Evolutionary conservation across 2,329 filamentous ascomycete species (phyloP).

Genomic region (Mariannaea elegans): DNA sequence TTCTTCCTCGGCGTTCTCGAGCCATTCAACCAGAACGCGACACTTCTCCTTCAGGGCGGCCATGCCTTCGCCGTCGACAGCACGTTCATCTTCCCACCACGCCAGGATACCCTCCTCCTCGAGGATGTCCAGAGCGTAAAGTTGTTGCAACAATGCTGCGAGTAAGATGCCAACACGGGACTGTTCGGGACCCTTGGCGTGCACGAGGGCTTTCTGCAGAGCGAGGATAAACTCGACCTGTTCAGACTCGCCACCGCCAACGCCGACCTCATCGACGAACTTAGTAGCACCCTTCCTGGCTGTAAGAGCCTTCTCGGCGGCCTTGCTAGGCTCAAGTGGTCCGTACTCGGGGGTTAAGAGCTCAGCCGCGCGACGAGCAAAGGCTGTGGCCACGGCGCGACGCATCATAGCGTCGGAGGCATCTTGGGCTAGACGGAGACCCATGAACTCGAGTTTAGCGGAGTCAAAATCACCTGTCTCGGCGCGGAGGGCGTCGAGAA

Average conservation of each 20-base stretch:
- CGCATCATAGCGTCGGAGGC: conserved; percentile 91
- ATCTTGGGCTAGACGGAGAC: conserved; percentile 88
- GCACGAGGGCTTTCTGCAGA: conserved; percentile 80
- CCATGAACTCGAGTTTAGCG: conserved; percentile 89
- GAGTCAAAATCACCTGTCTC: conserved; percentile 81
- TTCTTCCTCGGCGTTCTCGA: conserved; percentile 80
- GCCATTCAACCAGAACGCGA: conserved; percentile 82
- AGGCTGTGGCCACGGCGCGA: conserved; percentile 83
- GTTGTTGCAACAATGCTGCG: conserved; percentile 80
- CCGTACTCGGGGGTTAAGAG: conserved; percentile 64
- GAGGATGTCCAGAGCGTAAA: conserved; percentile 85
- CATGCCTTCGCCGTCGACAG: conserved; percentile 74
- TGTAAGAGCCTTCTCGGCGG: conserved; percentile 69
- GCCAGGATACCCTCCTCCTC: conserved; percentile 88
- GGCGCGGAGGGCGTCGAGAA: conserved; percentile 85
- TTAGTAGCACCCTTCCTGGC: conserved; percentile 61
- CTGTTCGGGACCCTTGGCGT: conserved; percentile 66
- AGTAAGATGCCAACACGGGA: conserved; percentile 69
- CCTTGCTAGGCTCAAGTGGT: conserved; percentile 67
- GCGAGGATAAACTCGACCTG: conserved; percentile 87
- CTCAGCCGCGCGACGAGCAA: conserved; percentile 82
- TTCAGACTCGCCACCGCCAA: conserved; percentile 74
- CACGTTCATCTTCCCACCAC: conserved; percentile 85
- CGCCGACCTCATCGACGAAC: conserved; percentile 68
- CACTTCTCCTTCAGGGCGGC: conserved; percentile 76